A percentile compares a stretch with the other conserved stretches of the same genome.
These are phyloP conservation scores for Skeletonema menzelii DNA, from an alignment of 108 stramenopile genomes.

Conservation along the genomic window DNA sequence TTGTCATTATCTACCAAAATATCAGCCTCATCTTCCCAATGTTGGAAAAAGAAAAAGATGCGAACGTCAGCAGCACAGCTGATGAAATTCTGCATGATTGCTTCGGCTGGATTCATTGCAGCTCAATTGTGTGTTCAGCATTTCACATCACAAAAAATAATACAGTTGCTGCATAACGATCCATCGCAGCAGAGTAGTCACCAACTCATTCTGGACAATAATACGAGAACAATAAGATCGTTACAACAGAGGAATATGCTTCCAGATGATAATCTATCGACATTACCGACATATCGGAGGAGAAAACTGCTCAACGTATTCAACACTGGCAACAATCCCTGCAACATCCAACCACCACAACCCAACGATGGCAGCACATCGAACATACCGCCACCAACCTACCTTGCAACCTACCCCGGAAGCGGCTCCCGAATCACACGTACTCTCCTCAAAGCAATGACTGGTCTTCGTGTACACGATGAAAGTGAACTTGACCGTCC, in stretches of 20 bases:
- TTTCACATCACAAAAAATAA: background rate
- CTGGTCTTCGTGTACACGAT: background rate
- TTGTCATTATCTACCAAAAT: background rate
- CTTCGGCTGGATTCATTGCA: background rate
- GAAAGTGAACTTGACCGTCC: background rate
- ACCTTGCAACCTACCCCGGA: slow-evolving; percentile 20
- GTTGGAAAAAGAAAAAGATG: background rate
- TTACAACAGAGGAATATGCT: background rate
- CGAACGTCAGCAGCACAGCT: background rate
- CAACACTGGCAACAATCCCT: background rate
- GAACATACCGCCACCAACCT: slow-evolving; percentile 2
- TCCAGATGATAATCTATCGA: background rate
- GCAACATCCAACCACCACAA: background rate
- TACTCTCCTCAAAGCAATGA: background rate
- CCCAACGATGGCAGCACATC: background rate
- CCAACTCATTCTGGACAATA: background rate
- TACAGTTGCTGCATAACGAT: background rate
- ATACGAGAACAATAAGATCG: background rate
- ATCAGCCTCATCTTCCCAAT: background rate
- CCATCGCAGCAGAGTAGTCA: background rate
- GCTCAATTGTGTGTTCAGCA: background rate
- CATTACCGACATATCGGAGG: background rate
- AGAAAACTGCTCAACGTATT: background rate
- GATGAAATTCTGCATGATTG: background rate
- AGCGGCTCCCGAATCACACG: slow-evolving; percentile 6